A percentile compares a stretch with the other conserved stretches of the same genome.
phyloP scores from a whole-genome alignment of 2,329 filamentous ascomycete genomes.

The Bipolaris zeicola region DNA sequence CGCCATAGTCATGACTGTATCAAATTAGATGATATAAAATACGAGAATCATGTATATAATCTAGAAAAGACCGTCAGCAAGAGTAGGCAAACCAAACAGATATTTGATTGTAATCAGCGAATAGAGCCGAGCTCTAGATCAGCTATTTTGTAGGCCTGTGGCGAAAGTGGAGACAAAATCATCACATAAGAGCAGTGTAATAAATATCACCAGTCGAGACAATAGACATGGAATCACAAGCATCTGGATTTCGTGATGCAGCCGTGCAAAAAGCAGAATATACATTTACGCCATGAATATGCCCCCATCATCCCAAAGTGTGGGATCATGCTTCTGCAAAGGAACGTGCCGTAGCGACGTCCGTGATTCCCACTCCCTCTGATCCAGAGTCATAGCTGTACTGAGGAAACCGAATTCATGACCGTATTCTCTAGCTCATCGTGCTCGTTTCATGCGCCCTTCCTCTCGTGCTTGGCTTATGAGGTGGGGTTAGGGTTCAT shows the following conservation, averaged over 20 bases:
- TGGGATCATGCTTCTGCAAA: conserved; percentile 38
- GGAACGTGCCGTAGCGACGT: conserved; percentile 38
- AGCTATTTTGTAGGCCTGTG: background rate
- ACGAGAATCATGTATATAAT: background rate
- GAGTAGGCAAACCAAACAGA: too few species aligned
- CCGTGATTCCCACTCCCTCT: conserved; percentile 43
- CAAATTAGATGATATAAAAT: background rate
- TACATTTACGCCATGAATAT: conserved; percentile 50
- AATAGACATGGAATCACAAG: conserved; percentile 29
- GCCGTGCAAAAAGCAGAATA: conserved; percentile 44
- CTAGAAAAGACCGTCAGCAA: background rate
- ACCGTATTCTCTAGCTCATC: conserved; percentile 42
- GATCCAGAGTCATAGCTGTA: conserved; percentile 50
- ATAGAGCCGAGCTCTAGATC: too few species aligned
- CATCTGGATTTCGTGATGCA: conserved; percentile 39
- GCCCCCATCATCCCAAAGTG: conserved; percentile 48
- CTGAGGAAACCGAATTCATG: conserved; percentile 46
- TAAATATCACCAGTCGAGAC: background rate
- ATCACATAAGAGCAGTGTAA: background rate
- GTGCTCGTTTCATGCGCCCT: conserved; percentile 38
- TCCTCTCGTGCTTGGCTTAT: conserved; percentile 52
- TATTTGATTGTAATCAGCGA: background rate
- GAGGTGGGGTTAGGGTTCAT: conserved; percentile 87
- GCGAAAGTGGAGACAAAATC: background rate
- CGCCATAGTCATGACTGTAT: background rate